phyloP scores from a whole-genome alignment of 768 basidiomycete species.

The Pilatotrama ljubarskyi region DNA sequence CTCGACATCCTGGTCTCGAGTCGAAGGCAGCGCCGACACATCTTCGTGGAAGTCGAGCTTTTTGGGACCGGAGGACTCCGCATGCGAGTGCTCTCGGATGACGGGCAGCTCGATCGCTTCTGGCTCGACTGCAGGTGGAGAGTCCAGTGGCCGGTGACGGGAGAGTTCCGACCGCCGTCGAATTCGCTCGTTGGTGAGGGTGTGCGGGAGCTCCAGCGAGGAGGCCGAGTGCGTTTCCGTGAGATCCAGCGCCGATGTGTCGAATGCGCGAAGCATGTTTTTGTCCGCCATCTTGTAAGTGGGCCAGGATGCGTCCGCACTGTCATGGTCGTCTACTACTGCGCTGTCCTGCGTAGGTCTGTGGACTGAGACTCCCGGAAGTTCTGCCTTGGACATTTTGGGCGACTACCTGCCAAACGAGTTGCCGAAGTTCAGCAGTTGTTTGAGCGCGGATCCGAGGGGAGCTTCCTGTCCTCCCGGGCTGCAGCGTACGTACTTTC shows the following conservation, averaged over 20 bases:
- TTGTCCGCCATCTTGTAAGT: background rate
- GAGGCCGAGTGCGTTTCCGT: constrained; percentile 13
- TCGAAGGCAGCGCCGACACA: background rate
- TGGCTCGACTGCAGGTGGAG: constrained; percentile 10
- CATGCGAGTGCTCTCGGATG: constrained; percentile 8
- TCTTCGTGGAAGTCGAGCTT: constrained; percentile 12
- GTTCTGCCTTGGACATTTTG: background rate
- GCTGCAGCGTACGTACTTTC: no score
- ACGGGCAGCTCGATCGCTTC: constrained; percentile 26
- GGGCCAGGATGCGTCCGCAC: background rate
- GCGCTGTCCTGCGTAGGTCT: background rate
- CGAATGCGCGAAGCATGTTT: background rate
- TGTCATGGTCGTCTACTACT: background rate
- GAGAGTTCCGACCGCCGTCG: constrained; percentile 24
- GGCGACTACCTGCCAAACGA: background rate
- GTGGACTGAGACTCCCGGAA: background rate
- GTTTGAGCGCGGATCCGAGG: no score
- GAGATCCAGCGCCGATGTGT: constrained; percentile 16
- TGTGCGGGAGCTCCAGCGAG: constrained; percentile 20
- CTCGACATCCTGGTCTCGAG: constrained; percentile 17
- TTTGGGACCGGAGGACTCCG: background rate
- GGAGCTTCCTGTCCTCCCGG: no score
- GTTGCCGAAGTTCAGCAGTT: no score
- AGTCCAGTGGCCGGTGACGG: constrained; percentile 5
- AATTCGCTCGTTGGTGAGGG: constrained; percentile 19